phyloP scores from a whole-genome alignment of 2,329 filamentous ascomycete species.

The Beauveria rudraprayagi region DNA sequence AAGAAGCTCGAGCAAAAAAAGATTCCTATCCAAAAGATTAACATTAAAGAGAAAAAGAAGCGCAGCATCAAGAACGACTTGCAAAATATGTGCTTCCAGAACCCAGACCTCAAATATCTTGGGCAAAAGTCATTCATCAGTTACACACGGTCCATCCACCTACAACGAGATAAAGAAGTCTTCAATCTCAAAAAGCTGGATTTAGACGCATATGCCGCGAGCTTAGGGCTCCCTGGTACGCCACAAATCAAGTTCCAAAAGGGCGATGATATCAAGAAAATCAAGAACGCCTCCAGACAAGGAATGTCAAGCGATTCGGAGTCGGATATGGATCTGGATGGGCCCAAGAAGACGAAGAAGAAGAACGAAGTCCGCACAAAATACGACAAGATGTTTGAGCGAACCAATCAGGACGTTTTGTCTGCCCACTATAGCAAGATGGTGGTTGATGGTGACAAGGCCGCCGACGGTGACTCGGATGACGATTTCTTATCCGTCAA shows the following conservation, averaged over 20 bases:
- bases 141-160: conserved; percentile 74
- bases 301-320: conserved; percentile 56
- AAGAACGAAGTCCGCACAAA: conserved; percentile 73
- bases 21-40: conserved; percentile 79
- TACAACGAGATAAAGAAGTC: conserved; percentile 86
- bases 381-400: conserved; percentile 96
- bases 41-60: conserved; percentile 83
- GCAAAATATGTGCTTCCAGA: conserved; percentile 93
- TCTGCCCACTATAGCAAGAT: conserved; percentile 91
- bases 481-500: conserved; percentile 85
- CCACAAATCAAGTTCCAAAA: conserved; percentile 91
- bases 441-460: conserved; percentile 45
- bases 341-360: conserved; percentile 34
- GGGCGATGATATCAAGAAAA: conserved; percentile 75
- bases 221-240: conserved; percentile 80
- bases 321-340: conserved; percentile 45
- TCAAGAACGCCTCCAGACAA: conserved; percentile 77
- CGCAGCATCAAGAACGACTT: conserved; percentile 75
- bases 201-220: conserved; percentile 76
- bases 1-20: conserved; percentile 79
- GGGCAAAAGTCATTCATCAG: conserved; percentile 94
- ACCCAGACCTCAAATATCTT: conserved; percentile 86
- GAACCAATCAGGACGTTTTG: conserved; percentile 89
- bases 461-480: conserved; percentile 54
- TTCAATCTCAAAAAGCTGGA: conserved; percentile 80